phyloP scores from a whole-genome alignment of 345 rosid genomes.

The Eucalyptus guilfoylei region DNA sequence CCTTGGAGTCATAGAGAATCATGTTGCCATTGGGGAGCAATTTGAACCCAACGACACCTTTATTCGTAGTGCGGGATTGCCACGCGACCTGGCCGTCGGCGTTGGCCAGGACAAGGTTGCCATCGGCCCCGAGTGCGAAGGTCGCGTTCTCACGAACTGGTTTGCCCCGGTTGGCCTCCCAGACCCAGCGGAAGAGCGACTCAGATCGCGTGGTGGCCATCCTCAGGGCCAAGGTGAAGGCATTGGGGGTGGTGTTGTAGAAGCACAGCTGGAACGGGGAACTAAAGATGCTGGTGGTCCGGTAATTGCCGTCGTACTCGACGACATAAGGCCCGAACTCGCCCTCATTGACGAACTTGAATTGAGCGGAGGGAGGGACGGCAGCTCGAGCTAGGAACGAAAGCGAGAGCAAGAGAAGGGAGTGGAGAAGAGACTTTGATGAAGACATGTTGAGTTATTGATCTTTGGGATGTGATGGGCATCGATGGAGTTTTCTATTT shows the following conservation, averaged over 20 bases:
- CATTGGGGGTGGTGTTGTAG: conserved; percentile 41
- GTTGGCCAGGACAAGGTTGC: conserved; percentile 37
- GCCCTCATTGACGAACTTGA: conserved; percentile 4
- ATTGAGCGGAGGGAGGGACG: conserved; percentile 8
- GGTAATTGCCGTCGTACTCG: conserved; percentile 10
- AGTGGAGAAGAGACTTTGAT: background rate
- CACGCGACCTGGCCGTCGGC: conserved; percentile 42
- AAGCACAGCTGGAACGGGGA: conserved; percentile 36
- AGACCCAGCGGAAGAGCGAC: conserved; percentile 40
- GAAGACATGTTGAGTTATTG: background rate
- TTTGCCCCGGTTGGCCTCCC: conserved; percentile 46
- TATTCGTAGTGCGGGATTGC: conserved; percentile 45
- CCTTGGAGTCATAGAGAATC: conserved; percentile 31
- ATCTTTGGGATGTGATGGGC: background rate
- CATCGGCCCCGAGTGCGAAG: conserved; percentile 19
- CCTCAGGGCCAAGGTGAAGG: conserved; percentile 32
- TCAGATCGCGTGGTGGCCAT: conserved; percentile 35
- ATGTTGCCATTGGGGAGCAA: conserved; percentile 37
- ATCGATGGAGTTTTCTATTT: background rate
- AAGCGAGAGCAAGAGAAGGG: background rate
- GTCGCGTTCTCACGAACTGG: conserved; percentile 42
- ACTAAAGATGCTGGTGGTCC: background rate
- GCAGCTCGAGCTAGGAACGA: background rate
- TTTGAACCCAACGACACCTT: conserved; percentile 36
- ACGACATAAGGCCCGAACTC: conserved; percentile 3